phyloP scores from a whole-genome alignment of 257 asterid species.

The Echium plantagineum region DNA sequence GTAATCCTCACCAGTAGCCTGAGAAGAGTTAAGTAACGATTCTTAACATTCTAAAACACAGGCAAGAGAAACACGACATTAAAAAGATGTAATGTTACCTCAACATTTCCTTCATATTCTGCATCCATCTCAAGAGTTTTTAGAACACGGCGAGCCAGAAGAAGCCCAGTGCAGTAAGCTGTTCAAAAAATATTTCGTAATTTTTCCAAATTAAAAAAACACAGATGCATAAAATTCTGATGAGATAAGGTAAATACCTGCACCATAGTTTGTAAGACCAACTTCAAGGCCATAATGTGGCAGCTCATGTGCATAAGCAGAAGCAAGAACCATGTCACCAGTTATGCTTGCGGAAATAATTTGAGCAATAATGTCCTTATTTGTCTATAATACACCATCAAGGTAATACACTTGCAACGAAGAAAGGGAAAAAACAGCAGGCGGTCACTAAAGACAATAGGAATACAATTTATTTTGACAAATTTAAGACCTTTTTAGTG shows the following conservation, averaged over 20 bases:
- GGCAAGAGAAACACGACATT: too few relatives aligned
- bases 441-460: background rate
- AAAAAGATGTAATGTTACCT: too few relatives aligned
- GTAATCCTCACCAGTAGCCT: constrained; percentile 52
- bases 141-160: constrained; percentile 65
- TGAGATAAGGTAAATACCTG: constrained; percentile 26
- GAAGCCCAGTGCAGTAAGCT: constrained; percentile 77
- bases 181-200: constrained; percentile 1
- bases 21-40: background rate
- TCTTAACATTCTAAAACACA: background rate
- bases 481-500: too few relatives aligned
- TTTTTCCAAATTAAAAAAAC: background rate
- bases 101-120: too few relatives aligned
- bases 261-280: constrained; percentile 62
- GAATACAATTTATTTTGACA: background rate
- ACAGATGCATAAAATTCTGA: too few relatives aligned
- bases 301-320: constrained; percentile 59
- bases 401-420: constrained; percentile 13
- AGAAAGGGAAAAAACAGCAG: background rate
- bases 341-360: constrained; percentile 52
- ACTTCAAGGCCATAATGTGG: constrained; percentile 55
- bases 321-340: constrained; percentile 50
- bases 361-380: constrained; percentile 61
- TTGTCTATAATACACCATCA: constrained; percentile 32
- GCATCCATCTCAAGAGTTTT: constrained; percentile 54